Percentiles rank a stretch among this genome's conserved stretches.
These are phyloP conservation scores for Populus tremula DNA, from an alignment of 345 rosid species.

Conservation along the genomic window DNA sequence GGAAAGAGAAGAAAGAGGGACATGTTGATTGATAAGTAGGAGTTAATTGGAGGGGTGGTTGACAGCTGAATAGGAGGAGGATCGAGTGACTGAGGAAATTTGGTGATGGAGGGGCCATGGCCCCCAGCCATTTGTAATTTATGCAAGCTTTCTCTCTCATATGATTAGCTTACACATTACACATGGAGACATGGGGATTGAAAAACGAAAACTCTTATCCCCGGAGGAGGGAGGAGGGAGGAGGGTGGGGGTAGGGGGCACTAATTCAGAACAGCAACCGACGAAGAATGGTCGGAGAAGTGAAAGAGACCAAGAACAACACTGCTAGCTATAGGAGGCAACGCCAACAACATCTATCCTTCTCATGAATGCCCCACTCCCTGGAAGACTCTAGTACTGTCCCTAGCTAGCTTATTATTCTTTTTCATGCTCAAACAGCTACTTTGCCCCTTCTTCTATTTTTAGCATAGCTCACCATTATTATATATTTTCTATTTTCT, in stretches of 20 bases:
- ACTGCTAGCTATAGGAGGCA: background rate
- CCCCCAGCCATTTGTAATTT: no score
- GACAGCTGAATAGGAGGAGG: no score
- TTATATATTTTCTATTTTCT: no score
- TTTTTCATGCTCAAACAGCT: no score
- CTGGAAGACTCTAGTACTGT: no score
- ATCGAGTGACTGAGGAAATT: no score
- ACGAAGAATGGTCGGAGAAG: slow-evolving; percentile 8
- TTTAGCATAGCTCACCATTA: background rate
- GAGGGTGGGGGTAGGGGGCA: background rate
- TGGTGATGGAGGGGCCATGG: background rate
- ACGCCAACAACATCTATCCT: background rate
- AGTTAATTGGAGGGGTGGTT: no score
- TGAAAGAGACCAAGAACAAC: slow-evolving; percentile 6
- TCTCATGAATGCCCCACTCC: background rate
- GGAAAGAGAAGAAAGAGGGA: no score
- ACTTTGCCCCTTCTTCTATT: background rate
- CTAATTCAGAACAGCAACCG: background rate
- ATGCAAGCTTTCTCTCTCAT: background rate
- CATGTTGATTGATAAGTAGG: no score
- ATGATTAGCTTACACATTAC: slow-evolving; percentile 9
- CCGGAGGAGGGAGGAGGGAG: background rate
- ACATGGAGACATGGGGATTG: slow-evolving; percentile 6
- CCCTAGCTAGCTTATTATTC: background rate
- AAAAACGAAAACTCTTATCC: background rate